Percentiles rank a stretch among this genome's conserved stretches.
Conservation (phyloP, 345 rosid species). For the Melaleuca quinquenervia region DNA sequence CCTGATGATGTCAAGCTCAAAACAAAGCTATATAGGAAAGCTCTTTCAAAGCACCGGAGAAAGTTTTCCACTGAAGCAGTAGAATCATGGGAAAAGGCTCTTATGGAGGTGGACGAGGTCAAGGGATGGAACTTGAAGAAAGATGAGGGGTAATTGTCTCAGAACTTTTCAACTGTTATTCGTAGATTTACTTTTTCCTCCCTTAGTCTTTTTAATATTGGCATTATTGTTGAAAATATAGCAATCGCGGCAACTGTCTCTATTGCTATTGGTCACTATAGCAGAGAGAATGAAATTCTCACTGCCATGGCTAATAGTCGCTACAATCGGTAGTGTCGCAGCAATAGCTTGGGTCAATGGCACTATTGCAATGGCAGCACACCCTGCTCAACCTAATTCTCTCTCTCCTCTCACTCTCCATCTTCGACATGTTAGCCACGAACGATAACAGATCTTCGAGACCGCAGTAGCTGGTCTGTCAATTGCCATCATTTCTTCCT, state of each 20-base stretch:
- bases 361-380: neutral
- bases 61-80: neutral
- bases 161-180: neutral
- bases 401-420: neutral
- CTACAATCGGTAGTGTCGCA: neutral
- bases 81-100: neutral
- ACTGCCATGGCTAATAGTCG: neutral
- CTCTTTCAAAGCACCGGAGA: neutral
- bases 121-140: neutral
- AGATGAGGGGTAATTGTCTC: neutral
- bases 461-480: no score
- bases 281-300: neutral
- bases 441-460: no score
- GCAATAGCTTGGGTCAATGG: neutral
- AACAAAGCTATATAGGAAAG: neutral
- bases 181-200: neutral
- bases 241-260: neutral
- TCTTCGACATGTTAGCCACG: no score
- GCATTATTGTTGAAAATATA: neutral
- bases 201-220: no score
- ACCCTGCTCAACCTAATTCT: neutral
- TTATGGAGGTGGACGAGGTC: neutral
- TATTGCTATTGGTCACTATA: neutral
- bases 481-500: no score
- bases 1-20: neutral